A percentile compares a stretch with the other conserved stretches of the same genome.
phyloP scores from a whole-genome alignment of 192 early-diverging fungal genomes.

The Podila clonocystis region DNA sequence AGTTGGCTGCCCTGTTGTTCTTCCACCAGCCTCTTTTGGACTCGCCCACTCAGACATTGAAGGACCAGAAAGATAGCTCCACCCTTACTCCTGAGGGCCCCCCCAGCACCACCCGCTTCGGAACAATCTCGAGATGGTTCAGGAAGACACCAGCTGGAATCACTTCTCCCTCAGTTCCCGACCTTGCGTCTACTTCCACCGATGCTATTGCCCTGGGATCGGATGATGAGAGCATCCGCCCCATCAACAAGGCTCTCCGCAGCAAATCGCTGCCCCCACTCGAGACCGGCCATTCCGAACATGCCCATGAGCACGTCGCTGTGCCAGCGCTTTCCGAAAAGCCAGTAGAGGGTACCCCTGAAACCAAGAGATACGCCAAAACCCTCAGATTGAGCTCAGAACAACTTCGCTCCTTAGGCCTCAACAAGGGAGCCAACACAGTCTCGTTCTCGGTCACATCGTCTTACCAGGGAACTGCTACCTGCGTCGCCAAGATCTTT shows the following conservation, averaged over 20 bases:
- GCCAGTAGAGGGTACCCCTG: not conserved
- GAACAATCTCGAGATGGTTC: conserved; percentile 48
- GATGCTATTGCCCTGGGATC: conserved; percentile 16
- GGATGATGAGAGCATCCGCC: conserved; percentile 16
- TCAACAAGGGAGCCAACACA: conserved; percentile 89
- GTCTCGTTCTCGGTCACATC: conserved; percentile 90
- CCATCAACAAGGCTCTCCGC: conserved; percentile 32
- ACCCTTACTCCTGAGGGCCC: conserved; percentile 16
- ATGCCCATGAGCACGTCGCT: conserved; percentile 23
- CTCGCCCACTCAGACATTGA: conserved; percentile 12
- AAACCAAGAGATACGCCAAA: conserved; percentile 78
- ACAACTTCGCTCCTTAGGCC: conserved; percentile 82
- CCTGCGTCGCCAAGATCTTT: conserved; percentile 89
- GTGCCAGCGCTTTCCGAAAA: conserved; percentile 31
- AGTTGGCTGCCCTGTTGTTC: conserved; percentile 65
- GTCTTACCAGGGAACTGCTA: conserved; percentile 77
- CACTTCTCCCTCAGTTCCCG: conserved; percentile 20
- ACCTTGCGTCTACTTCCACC: not conserved
- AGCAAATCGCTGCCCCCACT: conserved; percentile 43
- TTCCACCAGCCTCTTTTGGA: conserved; percentile 67
- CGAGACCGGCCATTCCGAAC: conserved; percentile 12
- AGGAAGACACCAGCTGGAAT: conserved; percentile 33
- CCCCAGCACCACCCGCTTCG: conserved; percentile 43
- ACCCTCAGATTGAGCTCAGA: conserved; percentile 91
- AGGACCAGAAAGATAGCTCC: conserved; percentile 26